phyloP scores from a whole-genome alignment of 768 basidiomycete genomes.

The Mycena capillaripes region DNA sequence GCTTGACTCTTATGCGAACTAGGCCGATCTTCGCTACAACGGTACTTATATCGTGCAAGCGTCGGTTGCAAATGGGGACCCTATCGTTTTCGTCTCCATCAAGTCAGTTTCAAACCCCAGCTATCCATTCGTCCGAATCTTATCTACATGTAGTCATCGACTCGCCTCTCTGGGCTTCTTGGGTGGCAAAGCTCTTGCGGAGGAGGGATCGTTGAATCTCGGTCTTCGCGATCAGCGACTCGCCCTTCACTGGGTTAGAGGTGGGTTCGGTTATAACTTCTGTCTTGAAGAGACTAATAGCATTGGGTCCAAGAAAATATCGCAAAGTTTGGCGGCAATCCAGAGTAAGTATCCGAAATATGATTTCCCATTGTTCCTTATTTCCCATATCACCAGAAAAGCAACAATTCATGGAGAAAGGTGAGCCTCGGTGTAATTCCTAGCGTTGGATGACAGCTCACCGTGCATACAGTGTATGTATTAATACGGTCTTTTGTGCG shows the following conservation, averaged over 20 bases:
- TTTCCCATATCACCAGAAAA: too few relatives aligned
- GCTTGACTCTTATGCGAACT: conserved; percentile 31
- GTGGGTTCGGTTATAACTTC: too few relatives aligned
- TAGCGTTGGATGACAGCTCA: too few relatives aligned
- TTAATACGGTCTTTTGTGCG: too few relatives aligned
- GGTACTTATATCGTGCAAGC: conserved; percentile 39
- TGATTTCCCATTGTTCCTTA: too few relatives aligned
- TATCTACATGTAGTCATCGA: conserved; percentile 35
- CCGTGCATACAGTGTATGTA: too few relatives aligned
- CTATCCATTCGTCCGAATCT: neutral
- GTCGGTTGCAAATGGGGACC: conserved; percentile 27
- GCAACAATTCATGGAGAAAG: conserved; percentile 35
- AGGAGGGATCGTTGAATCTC: conserved; percentile 48
- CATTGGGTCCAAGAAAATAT: conserved; percentile 52
- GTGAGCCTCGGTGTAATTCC: too few relatives aligned
- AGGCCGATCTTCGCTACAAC: conserved; percentile 50
- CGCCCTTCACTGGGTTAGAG: conserved; percentile 52
- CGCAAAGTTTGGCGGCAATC: conserved; percentile 44
- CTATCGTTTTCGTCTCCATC: conserved; percentile 34
- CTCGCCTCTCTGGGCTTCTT: conserved; percentile 44
- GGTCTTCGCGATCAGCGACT: conserved; percentile 54
- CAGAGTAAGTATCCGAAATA: conserved; percentile 30
- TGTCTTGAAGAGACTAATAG: too few relatives aligned
- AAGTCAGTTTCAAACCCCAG: neutral
- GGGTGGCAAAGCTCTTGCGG: conserved; percentile 41